Evolutionary conservation across 1,284 basidiomycete species (phyloP), one percentile per base, ranked within the genome.

Genomic region (Cutaneotrichosporon arboriforme): DNA sequence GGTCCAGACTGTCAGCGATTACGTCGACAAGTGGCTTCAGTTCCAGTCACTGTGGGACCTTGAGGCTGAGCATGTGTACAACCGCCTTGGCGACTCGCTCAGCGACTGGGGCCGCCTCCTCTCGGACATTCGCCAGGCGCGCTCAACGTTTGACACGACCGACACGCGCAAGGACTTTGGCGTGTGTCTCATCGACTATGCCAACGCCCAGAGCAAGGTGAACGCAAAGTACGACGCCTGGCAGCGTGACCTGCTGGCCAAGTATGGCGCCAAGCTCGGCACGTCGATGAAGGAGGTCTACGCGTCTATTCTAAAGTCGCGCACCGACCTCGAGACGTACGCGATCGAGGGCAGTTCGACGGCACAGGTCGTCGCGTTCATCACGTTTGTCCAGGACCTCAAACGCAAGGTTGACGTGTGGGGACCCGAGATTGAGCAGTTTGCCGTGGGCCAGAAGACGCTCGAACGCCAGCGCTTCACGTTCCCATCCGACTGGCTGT

Each of bases 31-130:
- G 77, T 98, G 96, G 94, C 83, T 97, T 0, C 92, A 94, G 69
- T 98, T 98, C 82, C 96, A 98, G 75, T 94, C 92, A 0, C 80
- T 98, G 0, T 98, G 94, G 96, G 96, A 98, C 72, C 84, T 97
- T 46, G 92, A 98, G 75, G 83, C 92, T 14, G 94, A 97, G 80
- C 88, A 88, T 67, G 92, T 98, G 18, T 97, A 96, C 80, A 87
- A 60, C 50, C 86, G 88, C 0, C 84, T 97, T 8, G 96, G 94
- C 17, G 92, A 97, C 70, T 90, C 88, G 10, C 83, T 98, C 18
- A 83, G 83, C 1, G 81, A 86, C 70, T 99, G 96, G 96, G 91
- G 96, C 69, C 87, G 93, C 66, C 83, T 98, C 1, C 80, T 98
- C 9, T 89, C 87, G 4, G 93, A 96, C 72, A 97, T 98, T 77